Conservation (phyloP, 768 basidiomycete genomes). For the Phaffia tasmanica region DNA sequence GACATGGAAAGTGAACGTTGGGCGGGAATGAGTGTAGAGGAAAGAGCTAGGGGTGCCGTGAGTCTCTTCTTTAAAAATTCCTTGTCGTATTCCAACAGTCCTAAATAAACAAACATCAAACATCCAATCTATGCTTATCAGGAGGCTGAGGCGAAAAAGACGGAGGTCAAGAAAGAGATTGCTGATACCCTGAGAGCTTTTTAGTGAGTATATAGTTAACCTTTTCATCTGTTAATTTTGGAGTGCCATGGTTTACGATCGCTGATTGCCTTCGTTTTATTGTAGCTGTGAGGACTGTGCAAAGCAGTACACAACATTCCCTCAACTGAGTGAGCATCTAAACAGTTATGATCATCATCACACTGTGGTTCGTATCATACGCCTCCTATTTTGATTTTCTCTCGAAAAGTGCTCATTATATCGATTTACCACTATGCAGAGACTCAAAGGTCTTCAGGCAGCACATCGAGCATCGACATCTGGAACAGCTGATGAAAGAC, state of each 20-base stretch:
- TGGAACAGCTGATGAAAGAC: constrained; percentile 7
- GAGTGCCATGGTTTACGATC: too few relatives aligned
- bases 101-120: too few relatives aligned
- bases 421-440: background rate
- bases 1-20: constrained; percentile 18
- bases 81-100: background rate
- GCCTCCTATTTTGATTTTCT: background rate
- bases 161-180: constrained; percentile 16
- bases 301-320: constrained; percentile 22
- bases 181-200: constrained; percentile 8
- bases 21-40: constrained; percentile 3
- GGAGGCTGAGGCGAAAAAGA: constrained; percentile 9
- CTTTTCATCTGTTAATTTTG: too few relatives aligned
- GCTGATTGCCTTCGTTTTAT: background rate
- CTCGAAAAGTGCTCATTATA: background rate
- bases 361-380: constrained; percentile 8
- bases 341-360: constrained; percentile 22
- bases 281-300: constrained; percentile 16
- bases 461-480: constrained; percentile 14
- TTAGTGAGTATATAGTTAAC: constrained; percentile 3
- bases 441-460: constrained; percentile 19
- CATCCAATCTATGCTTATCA: too few relatives aligned
- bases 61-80: background rate
- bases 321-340: constrained; percentile 15
- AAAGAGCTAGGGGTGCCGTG: constrained; percentile 1